phyloP scores from a whole-genome alignment of 345 rosid genomes.

The Citrus maxima region DNA sequence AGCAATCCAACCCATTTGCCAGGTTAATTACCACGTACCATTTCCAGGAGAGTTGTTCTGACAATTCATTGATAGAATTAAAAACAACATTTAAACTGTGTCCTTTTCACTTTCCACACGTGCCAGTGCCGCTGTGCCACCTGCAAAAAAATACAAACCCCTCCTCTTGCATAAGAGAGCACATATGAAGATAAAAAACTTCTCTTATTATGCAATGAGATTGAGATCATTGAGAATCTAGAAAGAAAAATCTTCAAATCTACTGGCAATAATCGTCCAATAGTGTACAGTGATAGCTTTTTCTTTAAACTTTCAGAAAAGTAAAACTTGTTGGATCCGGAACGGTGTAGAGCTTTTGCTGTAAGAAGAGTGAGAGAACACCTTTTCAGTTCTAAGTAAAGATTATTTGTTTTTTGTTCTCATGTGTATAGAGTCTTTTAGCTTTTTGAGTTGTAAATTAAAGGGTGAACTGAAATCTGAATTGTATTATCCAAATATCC shows the following conservation, averaged over 20 bases:
- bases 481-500: background rate
- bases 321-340: too few relatives aligned
- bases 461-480: too few relatives aligned
- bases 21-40: background rate
- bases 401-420: background rate
- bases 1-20: background rate
- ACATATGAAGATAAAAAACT: too few relatives aligned
- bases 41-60: background rate
- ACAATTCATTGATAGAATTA: background rate
- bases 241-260: too few relatives aligned
- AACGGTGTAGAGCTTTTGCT: too few relatives aligned
- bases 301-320: too few relatives aligned
- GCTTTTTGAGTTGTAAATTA: background rate
- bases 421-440: accelerated
- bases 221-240: too few relatives aligned
- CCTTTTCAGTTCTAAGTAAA: background rate
- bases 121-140: background rate
- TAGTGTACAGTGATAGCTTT: too few relatives aligned
- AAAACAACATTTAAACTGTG: background rate
- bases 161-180: too few relatives aligned
- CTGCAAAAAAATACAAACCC: too few relatives aligned
- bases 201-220: too few relatives aligned
- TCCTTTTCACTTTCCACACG: background rate
- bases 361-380: background rate
- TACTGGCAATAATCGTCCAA: too few relatives aligned